phyloP scores from a whole-genome alignment of 2,329 filamentous ascomycete genomes.

The Decorospora gaudefroyi region DNA sequence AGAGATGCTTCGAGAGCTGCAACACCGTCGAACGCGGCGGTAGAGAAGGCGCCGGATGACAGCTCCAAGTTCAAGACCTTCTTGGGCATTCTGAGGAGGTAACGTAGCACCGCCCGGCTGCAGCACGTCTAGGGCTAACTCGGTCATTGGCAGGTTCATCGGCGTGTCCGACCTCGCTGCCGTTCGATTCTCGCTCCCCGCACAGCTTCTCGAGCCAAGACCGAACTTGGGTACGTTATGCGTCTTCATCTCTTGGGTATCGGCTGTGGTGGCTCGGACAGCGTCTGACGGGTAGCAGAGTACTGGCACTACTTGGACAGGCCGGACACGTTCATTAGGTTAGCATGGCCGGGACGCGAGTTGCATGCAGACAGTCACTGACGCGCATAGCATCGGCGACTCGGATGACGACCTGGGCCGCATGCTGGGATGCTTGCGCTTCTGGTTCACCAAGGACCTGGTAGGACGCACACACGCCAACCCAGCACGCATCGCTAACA shows the following conservation, averaged over 20 bases:
- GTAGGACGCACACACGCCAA: slow-evolving; percentile 48
- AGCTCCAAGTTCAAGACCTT: slow-evolving; percentile 89
- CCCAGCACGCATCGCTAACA: slow-evolving; percentile 23
- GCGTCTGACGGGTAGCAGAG: slow-evolving; percentile 59
- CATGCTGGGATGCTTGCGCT: slow-evolving; percentile 91
- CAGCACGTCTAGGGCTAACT: slow-evolving; percentile 11
- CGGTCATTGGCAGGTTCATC: slow-evolving; percentile 71
- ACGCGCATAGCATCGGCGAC: slow-evolving; percentile 69
- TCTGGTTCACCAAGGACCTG: slow-evolving; percentile 99
- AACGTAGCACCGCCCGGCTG: slow-evolving; percentile 35
- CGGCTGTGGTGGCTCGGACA: slow-evolving; percentile 2
- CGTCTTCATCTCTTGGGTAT: too few relatives aligned
- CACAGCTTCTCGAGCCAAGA: slow-evolving; percentile 92
- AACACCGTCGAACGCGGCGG: slow-evolving; percentile 40
- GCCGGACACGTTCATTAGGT: slow-evolving; percentile 82
- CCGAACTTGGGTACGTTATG: slow-evolving; percentile 77
- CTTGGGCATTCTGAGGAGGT: slow-evolving; percentile 85
- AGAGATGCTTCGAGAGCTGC: slow-evolving; percentile 44
- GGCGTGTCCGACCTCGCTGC: slow-evolving; percentile 94
- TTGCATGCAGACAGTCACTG: slow-evolving; percentile 35
- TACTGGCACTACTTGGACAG: slow-evolving; percentile 99
- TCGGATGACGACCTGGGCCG: slow-evolving; percentile 89
- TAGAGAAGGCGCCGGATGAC: slow-evolving; percentile 70
- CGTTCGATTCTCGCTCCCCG: slow-evolving; percentile 93
- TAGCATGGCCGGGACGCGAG: slow-evolving; percentile 24